phyloP scores from a whole-genome alignment of 768 basidiomycete species.

The Rubroboletus satanas region DNA sequence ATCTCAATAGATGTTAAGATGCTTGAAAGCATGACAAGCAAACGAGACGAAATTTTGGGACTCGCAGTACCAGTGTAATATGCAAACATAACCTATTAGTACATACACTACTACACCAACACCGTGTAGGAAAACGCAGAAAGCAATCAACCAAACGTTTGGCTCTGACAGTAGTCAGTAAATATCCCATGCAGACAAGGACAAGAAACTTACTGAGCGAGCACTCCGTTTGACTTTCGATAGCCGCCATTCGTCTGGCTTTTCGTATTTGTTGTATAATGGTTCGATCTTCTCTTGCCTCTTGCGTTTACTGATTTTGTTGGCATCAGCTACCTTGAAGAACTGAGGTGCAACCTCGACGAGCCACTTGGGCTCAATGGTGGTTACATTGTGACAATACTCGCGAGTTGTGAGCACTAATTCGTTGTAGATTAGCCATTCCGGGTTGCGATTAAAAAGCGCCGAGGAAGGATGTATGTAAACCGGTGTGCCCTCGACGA shows the following conservation, averaged over 20 bases:
- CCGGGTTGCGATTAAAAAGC: conserved; percentile 93
- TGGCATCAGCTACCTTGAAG: conserved; percentile 97
- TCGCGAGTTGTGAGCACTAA: conserved; percentile 94
- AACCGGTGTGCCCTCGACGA: conserved; percentile 96
- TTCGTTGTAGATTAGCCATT: conserved; percentile 96
- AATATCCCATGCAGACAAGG: neutral
- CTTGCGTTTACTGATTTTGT: conserved; percentile 97
- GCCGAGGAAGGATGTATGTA: conserved; percentile 98
- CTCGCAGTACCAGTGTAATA: neutral
- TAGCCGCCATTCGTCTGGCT: conserved; percentile 90
- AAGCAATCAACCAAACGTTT: conserved; percentile 74
- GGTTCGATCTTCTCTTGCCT: conserved; percentile 97
- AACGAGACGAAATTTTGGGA: neutral
- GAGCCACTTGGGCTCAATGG: conserved; percentile 97
- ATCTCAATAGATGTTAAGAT: neutral
- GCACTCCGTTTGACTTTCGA: conserved; percentile 91
- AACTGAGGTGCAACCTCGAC: conserved; percentile 97
- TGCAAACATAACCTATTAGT: conserved; percentile 7
- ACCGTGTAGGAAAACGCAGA: neutral
- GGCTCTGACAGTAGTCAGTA: conserved; percentile 50
- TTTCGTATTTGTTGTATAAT: conserved; percentile 92
- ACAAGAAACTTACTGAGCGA: conserved; percentile 55
- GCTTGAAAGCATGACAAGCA: neutral
- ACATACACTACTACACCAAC: conserved; percentile 9
- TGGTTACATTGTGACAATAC: conserved; percentile 90